These are phyloP conservation scores for Thymus quinquecostatus DNA, from an alignment of 257 asterid genomes.

Conservation along the genomic window DNA sequence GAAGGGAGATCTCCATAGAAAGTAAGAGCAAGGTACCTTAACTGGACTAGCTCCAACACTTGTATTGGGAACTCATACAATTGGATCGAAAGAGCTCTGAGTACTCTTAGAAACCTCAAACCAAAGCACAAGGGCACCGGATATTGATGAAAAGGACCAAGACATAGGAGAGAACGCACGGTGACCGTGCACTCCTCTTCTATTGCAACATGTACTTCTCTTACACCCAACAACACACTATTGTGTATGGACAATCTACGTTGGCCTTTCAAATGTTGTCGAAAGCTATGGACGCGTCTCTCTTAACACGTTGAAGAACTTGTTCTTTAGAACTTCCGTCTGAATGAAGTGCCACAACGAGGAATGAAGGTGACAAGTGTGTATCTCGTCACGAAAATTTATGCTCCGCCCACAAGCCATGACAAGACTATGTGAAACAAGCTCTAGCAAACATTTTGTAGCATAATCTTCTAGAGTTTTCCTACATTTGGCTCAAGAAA, in stretches of 20 bases:
- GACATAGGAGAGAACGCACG: constrained; percentile 26
- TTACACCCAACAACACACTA: constrained; percentile 4
- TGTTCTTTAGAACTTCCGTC: background rate
- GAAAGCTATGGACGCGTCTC: background rate
- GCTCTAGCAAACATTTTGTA: background rate
- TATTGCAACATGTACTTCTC: background rate
- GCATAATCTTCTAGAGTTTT: background rate
- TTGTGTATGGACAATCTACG: constrained; percentile 18
- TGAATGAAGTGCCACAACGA: background rate
- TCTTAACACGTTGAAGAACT: constrained; percentile 8
- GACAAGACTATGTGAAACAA: constrained; percentile 3
- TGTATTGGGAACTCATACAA: constrained; percentile 9
- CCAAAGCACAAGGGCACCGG: constrained; percentile 18
- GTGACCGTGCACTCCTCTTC: constrained; percentile 16
- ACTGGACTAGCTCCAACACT: constrained; percentile 6
- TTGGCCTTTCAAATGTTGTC: background rate
- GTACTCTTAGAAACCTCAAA: constrained; percentile 13
- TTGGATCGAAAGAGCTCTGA: constrained; percentile 2
- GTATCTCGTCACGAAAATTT: background rate
- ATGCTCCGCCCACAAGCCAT: background rate
- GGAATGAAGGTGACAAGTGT: constrained; percentile 31
- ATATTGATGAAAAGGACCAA: constrained; percentile 13
- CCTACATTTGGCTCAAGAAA: constrained; percentile 15
- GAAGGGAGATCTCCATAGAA: constrained; percentile 4
- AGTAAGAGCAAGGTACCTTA: constrained; percentile 20